Evolutionary conservation across 2,329 filamentous ascomycete genomes (phyloP).

Genomic region (Arthrocladium fulminans): DNA sequence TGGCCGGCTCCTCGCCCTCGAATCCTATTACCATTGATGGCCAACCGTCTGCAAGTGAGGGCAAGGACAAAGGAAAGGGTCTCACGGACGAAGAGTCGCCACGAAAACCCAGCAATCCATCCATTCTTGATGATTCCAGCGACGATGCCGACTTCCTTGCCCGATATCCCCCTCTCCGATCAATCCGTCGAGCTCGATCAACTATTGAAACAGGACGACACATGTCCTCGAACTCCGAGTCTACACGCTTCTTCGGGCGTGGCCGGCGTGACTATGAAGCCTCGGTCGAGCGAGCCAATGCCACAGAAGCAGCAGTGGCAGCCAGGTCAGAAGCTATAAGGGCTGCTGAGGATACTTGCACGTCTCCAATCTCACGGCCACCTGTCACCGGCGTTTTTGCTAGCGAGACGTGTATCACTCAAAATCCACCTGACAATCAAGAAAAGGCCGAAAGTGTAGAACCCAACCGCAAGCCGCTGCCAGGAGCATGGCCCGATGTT

Average conservation of each 20-base stretch:
- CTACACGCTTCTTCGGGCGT: neutral
- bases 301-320: neutral
- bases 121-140: constrained; percentile 27
- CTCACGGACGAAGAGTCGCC: neutral
- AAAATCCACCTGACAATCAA: neutral
- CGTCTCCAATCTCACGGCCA: neutral
- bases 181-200: constrained; percentile 16
- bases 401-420: too few species aligned
- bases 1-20: neutral
- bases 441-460: constrained; percentile 1
- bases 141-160: constrained; percentile 27
- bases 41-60: neutral
- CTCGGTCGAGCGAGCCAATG: constrained; percentile 10
- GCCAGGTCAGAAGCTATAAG: neutral
- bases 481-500: constrained; percentile 13
- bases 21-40: constrained; percentile 2
- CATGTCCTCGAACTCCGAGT: neutral
- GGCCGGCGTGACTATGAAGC: constrained; percentile 11
- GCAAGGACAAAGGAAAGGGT: neutral
- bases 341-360: constrained; percentile 10
- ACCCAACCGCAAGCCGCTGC: constrained; percentile 19
- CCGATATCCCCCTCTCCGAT: constrained; percentile 30
- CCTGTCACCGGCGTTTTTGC: neutral
- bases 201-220: constrained; percentile 1
- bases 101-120: neutral